Evolutionary conservation across 306 rosid genomes (phyloP).

Genomic region (Benincasa hispida): DNA sequence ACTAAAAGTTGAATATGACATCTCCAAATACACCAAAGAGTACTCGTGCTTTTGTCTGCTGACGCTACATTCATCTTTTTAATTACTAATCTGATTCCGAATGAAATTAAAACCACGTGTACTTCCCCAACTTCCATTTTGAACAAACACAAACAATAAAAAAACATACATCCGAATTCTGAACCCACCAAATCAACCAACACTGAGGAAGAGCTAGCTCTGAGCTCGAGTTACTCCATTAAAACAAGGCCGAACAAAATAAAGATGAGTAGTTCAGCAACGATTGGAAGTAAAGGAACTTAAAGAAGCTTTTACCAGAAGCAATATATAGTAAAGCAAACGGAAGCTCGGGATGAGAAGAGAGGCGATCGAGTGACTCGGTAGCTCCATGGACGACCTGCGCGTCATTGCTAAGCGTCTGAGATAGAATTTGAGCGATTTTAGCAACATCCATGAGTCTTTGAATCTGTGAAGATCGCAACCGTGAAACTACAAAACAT

Average conservation of each 20-base stretch:
- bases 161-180: not conserved
- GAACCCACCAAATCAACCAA: not conserved
- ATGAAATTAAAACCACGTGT: not conserved
- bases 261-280: not conserved
- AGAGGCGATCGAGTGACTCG: conserved; percentile 45
- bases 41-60: not conserved
- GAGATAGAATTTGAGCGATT: conserved; percentile 38
- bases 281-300: not conserved
- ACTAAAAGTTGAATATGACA: not conserved
- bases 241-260: not conserved
- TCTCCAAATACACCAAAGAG: not conserved
- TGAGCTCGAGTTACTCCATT: not conserved
- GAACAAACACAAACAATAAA: not conserved
- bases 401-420: conserved; percentile 46
- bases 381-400: conserved; percentile 36
- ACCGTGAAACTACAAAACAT: not conserved
- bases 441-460: conserved; percentile 28
- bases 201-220: not conserved
- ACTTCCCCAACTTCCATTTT: not conserved
- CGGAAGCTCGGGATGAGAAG: conserved; percentile 42
- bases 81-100: not conserved
- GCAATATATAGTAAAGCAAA: conserved; percentile 49
- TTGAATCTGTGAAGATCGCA: not conserved
- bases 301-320: conserved; percentile 20
- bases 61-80: not conserved